Conservation (phyloP, 1,284 basidiomycete species). For the Xerocomus minutiporus region DNA sequence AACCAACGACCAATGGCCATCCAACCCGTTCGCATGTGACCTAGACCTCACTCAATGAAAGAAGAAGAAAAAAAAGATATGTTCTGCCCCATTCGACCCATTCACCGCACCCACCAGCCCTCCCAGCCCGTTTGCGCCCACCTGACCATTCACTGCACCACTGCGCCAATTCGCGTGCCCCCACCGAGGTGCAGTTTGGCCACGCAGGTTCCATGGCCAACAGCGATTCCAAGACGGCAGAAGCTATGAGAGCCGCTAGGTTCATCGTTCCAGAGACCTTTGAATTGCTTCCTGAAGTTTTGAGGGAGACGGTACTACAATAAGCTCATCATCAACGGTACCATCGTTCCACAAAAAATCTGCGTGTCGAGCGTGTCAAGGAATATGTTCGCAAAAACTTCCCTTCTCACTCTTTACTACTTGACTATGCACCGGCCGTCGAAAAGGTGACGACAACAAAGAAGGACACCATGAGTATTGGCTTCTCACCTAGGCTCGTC, state of each 20-base stretch:
- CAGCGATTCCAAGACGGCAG: constrained; percentile 94
- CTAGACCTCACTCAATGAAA: no score
- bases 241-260: constrained; percentile 93
- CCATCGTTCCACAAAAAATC: constrained; percentile 69
- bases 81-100: no score
- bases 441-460: no score
- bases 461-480: constrained; percentile 20
- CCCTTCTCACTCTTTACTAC: constrained; percentile 42
- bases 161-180: no score
- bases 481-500: background rate
- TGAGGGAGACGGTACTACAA: constrained; percentile 79
- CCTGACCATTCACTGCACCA: no score
- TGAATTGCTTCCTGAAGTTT: constrained; percentile 85
- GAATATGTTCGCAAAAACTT: constrained; percentile 96
- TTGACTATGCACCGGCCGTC: no score
- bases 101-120: no score
- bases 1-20: no score
- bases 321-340: constrained; percentile 68
- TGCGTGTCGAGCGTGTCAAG: constrained; percentile 96
- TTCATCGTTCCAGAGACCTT: constrained; percentile 98
- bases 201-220: constrained; percentile 93
- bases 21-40: no score
- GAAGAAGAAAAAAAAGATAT: no score
- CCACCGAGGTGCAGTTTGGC: no score
- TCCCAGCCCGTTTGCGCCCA: no score